Evolutionary conservation across 805 yeast species (phyloP).

Genomic region (Kazachstania kunashirensis): DNA sequence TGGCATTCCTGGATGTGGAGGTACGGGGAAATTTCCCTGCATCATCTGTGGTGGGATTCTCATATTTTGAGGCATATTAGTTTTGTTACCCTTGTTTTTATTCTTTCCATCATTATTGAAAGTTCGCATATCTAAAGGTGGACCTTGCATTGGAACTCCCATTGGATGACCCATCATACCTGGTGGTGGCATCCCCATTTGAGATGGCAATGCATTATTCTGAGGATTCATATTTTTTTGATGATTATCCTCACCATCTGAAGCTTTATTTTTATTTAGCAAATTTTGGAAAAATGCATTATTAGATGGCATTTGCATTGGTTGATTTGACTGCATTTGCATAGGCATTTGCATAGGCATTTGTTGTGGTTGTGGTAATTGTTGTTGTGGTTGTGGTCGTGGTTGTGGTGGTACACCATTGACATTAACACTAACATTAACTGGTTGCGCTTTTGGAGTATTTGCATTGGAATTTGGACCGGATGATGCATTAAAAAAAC

Average conservation of each 20-base stretch:
- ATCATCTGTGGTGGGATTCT: constrained; percentile 5
- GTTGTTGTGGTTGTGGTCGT: constrained; percentile 6
- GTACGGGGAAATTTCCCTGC: constrained; percentile 2
- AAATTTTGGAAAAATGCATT: constrained; percentile 25
- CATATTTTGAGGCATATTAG: constrained; percentile 1
- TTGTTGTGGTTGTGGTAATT: constrained; percentile 1
- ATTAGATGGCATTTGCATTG: constrained; percentile 15
- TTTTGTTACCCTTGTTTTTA: constrained; percentile 2
- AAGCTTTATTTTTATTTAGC: constrained; percentile 21
- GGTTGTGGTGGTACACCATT: constrained; percentile 1
- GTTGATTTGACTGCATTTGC: constrained; percentile 5
- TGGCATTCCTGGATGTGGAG: constrained; percentile 9
- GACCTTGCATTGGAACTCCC: constrained; percentile 8
- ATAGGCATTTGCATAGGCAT: constrained; percentile 10
- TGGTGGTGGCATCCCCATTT: constrained; percentile 12
- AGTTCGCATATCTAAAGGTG: constrained; percentile 11
- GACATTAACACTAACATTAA: neutral
- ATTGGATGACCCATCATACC: constrained; percentile 17
- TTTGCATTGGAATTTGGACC: constrained; percentile 1
- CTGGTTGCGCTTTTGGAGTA: neutral
- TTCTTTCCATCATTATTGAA: constrained; percentile 3
- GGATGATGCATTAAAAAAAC: constrained; percentile 21
- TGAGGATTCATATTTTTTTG: too few relatives aligned
- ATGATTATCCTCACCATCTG: constrained; percentile 3
- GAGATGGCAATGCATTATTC: constrained; percentile 1